A percentile compares a stretch with the other conserved stretches of the same genome.
Conservation (phyloP, 2,329 filamentous ascomycete species). For the Dactylellina drechsleri region DNA sequence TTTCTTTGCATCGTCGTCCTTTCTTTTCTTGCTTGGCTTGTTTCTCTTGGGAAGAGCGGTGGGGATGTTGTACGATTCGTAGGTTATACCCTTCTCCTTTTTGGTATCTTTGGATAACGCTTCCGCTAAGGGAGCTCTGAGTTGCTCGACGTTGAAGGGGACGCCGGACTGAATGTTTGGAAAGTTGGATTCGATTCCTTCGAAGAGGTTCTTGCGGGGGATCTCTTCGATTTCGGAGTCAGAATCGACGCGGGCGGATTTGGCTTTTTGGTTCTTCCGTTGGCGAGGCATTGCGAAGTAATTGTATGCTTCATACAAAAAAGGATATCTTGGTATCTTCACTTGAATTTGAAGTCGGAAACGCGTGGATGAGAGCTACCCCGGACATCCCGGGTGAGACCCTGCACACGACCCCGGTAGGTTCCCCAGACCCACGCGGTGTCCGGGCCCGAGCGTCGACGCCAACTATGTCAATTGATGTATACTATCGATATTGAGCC, state of each 20-base stretch:
- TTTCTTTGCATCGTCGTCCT: slow-evolving; percentile 54
- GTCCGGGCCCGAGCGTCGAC: slow-evolving; percentile 35
- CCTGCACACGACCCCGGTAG: neutral
- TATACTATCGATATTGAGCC: slow-evolving; percentile 11
- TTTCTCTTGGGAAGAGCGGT: slow-evolving; percentile 20
- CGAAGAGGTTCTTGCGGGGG: slow-evolving; percentile 74
- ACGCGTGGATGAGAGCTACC: slow-evolving; percentile 24
- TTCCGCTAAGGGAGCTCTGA: slow-evolving; percentile 67
- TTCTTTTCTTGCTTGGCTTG: neutral
- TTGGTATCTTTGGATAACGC: slow-evolving; percentile 60
- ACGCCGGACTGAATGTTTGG: slow-evolving; percentile 58
- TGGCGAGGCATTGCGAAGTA: slow-evolving; percentile 35
- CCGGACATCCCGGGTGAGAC: slow-evolving; percentile 22
- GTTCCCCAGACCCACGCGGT: neutral
- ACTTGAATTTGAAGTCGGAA: neutral
- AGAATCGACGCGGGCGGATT: slow-evolving; percentile 62
- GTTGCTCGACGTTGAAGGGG: slow-evolving; percentile 35
- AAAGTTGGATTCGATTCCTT: slow-evolving; percentile 72
- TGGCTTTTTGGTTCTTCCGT: slow-evolving; percentile 54
- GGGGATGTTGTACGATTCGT: slow-evolving; percentile 55
- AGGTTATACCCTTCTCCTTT: slow-evolving; percentile 58
- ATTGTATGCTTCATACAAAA: neutral
- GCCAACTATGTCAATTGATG: too few species aligned
- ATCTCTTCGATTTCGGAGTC: slow-evolving; percentile 50
- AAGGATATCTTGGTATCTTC: neutral